Evolutionary conservation across 768 basidiomycete species (phyloP).

Genomic region (Amanita muscaria): DNA sequence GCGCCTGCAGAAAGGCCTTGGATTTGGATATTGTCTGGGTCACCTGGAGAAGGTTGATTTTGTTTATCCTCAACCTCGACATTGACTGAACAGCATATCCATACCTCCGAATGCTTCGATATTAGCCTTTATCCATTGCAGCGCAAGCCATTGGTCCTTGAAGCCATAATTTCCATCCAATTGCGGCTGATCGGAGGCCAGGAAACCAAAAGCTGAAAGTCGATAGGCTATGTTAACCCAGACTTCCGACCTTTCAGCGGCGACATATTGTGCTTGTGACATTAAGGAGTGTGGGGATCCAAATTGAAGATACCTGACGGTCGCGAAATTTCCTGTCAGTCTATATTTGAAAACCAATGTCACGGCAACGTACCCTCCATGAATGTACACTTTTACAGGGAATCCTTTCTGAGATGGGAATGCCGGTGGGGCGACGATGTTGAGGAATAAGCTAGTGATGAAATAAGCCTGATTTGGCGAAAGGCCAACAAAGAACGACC

Average conservation of each 20-base stretch:
- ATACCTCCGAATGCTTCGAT: conserved; percentile 62
- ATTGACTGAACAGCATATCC: neutral
- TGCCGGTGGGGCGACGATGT: conserved; percentile 54
- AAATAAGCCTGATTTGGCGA: neutral
- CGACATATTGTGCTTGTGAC: conserved; percentile 58
- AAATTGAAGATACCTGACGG: conserved; percentile 61
- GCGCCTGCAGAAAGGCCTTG: conserved; percentile 74
- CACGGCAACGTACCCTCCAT: conserved; percentile 48
- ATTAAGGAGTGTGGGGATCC: conserved; percentile 60
- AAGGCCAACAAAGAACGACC: conserved; percentile 14
- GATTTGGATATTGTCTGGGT: conserved; percentile 52
- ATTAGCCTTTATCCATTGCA: conserved; percentile 66
- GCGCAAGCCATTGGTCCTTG: conserved; percentile 74
- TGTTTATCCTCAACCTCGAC: neutral
- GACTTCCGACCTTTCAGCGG: conserved; percentile 56
- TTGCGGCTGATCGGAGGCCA: conserved; percentile 54
- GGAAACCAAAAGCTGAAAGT: conserved; percentile 68
- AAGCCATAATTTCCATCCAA: conserved; percentile 74
- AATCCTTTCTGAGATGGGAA: conserved; percentile 34
- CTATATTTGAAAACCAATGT: neutral
- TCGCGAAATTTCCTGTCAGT: neutral
- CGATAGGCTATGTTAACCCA: conserved; percentile 76
- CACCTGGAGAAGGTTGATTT: conserved; percentile 30
- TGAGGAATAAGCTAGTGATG: conserved; percentile 50
- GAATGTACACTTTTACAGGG: conserved; percentile 69